Base-by-base conservation (phyloP, 2,329 filamentous ascomycete genomes). In the Atkinsonella hypoxylon region DNA sequence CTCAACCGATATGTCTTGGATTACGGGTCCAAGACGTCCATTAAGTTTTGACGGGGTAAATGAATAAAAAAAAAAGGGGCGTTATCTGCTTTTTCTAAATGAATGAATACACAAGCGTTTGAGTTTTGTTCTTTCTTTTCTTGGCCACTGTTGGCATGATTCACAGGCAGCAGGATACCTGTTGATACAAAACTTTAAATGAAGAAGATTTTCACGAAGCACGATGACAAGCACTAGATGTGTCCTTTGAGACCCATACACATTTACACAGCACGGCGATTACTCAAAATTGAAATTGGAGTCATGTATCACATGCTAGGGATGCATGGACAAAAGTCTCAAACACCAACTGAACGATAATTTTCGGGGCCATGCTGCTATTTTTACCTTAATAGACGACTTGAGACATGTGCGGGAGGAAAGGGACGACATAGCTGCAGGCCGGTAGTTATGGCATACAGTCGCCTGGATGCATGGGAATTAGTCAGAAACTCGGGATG, bases 1-100 rank as follows among this genome's bases (percentile, higher is more conserved):
- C 67, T 89, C 48, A 70, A 73, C 48, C 71, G 69, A 51, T 89
- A 83, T 64, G 70, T 72, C 55, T 67, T 73, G 56, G 65, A 63
- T 55, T 81, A 73, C 55, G 58, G 55, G 10, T 50, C 47, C 13
- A 56, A 65, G 53, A 62, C 65, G 2, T 56, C 49, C 36, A 67
- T 69, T 56, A 64, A 55, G 50, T 57, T 26, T 64, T 7, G 46
- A 54, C 31, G 30, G 26, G 8, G 1, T 26, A 8, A 36, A 36
- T 36, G 36, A 47, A 20, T 2, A 45, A 50, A 31, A 31, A 20
- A 44, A 48, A 39, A 42, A 44, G 36, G 20, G 47, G 40, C 47
- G 47, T 45, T 50, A 31, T 32, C 36, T 44, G 44, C 12, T 45
- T 45, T 40, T 40, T n/a, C 3, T n/a, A 45, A 34, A 22, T 50